Base-by-base conservation (phyloP, 805 yeast species). In the Saturnispora bothae region DNA sequence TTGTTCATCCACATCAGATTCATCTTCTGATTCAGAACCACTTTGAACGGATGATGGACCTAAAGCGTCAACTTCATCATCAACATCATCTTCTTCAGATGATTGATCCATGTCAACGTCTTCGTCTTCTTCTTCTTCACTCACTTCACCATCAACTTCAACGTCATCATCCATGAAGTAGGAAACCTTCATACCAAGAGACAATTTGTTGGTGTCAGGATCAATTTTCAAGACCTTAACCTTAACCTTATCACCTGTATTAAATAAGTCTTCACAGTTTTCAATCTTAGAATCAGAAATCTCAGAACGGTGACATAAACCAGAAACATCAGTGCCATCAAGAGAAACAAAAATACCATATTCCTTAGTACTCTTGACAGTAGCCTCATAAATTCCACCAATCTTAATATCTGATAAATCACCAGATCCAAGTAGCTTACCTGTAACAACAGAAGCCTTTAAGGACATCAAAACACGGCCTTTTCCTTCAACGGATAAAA, bases 121-220 rank as follows among this genome's bases (percentile, higher is more conserved):
- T n/a, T 48, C 63, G 19, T 57, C 64, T 16, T 9, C 10, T 46
- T 23, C 28, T 27, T 49, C 15, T 16, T 33, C 34, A 5, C 21
- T 26, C n/a, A 17, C 18, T 33, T 33, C 25, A 26, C 12, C 28
- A 26, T 26, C 15, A n/a, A 8, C 12, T 16, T 41, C 48, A 10
- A 30, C 46, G 4, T 27, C 17, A 23, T 28, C 31, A 12, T 38
- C 41, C 21, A 48, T 53, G 57, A 89, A 92, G 60, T 80, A 85
- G 3, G 95, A 83, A 3, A 96, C 96, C 64, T 86, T 89, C 88
- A 89, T 78, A 46, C 97, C 96, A 44, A 89, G 69, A 1, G 95
- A 78, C 16, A 89, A 53, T 53, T 82, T 88, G 43, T 78, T 78
- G 66, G 81, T 85, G 9, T 65, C 74, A 2, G 48, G 40, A 50